These are phyloP conservation scores for Colletotrichum aenigma DNA, from an alignment of 2,329 filamentous ascomycete genomes.

Conservation along the genomic window DNA sequence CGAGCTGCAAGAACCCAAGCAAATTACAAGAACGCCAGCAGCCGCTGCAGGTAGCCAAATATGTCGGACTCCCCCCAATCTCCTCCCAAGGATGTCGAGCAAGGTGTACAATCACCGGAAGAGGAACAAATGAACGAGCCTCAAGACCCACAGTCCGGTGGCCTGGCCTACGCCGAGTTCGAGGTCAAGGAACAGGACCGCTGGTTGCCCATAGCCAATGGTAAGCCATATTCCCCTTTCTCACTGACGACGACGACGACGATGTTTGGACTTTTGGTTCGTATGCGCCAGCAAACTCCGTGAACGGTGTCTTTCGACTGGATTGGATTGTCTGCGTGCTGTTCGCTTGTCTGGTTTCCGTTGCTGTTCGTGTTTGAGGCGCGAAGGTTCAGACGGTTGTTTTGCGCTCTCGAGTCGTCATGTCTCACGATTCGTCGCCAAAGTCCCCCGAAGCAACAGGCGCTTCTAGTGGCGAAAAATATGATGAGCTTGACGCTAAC, in stretches of 20 bases:
- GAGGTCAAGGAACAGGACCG: constrained; percentile 99
- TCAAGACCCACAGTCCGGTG: constrained; percentile 77
- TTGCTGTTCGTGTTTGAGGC: constrained; percentile 1
- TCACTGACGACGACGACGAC: not conserved
- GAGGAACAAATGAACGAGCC: constrained; percentile 94
- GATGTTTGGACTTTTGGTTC: constrained; percentile 53
- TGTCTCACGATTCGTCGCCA: constrained; percentile 64
- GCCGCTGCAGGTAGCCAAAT: constrained; percentile 77
- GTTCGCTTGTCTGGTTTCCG: not conserved
- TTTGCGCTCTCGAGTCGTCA: constrained; percentile 38
- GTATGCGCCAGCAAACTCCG: constrained; percentile 4
- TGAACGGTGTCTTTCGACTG: constrained; percentile 4
- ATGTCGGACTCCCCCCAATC: constrained; percentile 89
- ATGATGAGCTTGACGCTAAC: constrained; percentile 80
- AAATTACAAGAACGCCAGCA: constrained; percentile 65
- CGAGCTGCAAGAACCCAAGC: constrained; percentile 58
- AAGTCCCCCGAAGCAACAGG: constrained; percentile 53
- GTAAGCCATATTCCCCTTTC: constrained; percentile 67
- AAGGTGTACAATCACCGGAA: constrained; percentile 89
- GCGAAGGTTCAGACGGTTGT: not conserved
- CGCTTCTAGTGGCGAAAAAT: constrained; percentile 52
- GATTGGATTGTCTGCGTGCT: not conserved
- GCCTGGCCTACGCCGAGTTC: constrained; percentile 80
- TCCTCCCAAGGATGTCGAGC: constrained; percentile 94
- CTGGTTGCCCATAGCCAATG: constrained; percentile 99